These are phyloP conservation scores for Scheffersomyces amazonensis DNA, from an alignment of 805 yeast genomes.

Conservation along the genomic window DNA sequence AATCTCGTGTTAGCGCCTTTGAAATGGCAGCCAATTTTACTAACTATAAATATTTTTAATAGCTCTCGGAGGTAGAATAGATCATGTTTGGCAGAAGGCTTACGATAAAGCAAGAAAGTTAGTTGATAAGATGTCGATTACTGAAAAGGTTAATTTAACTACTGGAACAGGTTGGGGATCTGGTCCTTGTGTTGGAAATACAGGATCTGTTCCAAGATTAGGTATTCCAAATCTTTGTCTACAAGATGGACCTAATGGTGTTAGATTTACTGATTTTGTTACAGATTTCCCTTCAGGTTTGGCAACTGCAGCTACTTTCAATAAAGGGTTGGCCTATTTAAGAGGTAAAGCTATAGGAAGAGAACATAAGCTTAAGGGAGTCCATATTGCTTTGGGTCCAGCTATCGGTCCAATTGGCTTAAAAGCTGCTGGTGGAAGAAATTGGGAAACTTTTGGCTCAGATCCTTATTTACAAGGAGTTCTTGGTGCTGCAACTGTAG, in stretches of 20 bases:
- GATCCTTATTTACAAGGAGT: conserved; percentile 62
- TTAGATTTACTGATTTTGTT: conserved; percentile 53
- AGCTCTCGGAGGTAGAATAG: conserved; percentile 47
- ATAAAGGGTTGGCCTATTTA: conserved; percentile 46
- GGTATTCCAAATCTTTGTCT: conserved; percentile 55
- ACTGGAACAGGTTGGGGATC: conserved; percentile 65
- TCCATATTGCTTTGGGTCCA: conserved; percentile 56
- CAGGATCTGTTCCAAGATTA: conserved; percentile 55
- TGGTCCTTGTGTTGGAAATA: conserved; percentile 61
- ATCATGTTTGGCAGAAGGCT: conserved; percentile 55
- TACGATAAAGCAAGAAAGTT: conserved; percentile 52
- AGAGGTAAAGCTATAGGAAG: conserved; percentile 57
- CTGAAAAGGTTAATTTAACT: conserved; percentile 60
- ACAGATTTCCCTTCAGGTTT: conserved; percentile 59
- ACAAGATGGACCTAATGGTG: conserved; percentile 65
- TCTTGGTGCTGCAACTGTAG: conserved; percentile 49
- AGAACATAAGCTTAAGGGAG: conserved; percentile 54
- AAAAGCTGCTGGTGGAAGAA: conserved; percentile 62
- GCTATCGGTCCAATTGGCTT: conserved; percentile 59
- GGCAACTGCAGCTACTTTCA: conserved; percentile 58
- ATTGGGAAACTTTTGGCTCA: conserved; percentile 63
- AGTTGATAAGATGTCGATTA: conserved; percentile 53
- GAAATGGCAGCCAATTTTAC: conserved; percentile 1
- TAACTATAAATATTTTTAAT: conserved; percentile 3
- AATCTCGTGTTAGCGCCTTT: too few relatives aligned